Evolutionary conservation across 371 early-diverging fungal species (phyloP).

Genomic region (Mortierella sp.): DNA sequence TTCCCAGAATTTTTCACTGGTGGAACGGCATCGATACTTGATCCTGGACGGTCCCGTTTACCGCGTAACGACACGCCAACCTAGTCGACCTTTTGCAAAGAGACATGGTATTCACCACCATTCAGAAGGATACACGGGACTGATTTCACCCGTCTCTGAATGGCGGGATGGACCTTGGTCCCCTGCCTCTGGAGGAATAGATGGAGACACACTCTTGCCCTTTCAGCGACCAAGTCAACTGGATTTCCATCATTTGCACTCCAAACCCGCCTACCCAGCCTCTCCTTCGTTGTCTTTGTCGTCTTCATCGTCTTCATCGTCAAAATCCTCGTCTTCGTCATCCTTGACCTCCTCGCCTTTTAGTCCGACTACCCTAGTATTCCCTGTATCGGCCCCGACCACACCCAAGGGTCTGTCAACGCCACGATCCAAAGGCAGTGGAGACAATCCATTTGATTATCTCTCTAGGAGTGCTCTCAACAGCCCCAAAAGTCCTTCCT

Average conservation of each 20-base stretch:
- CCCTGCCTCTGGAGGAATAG: constrained; percentile 5
- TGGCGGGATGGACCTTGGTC: constrained; percentile 36
- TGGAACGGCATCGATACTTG: constrained; percentile 44
- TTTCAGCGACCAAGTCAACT: constrained; percentile 38
- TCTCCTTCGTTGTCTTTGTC: constrained; percentile 13
- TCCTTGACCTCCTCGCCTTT: constrained; percentile 18
- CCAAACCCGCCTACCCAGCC: constrained; percentile 33
- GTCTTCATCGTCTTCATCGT: constrained; percentile 16
- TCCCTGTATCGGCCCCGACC: too few species aligned
- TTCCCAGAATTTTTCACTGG: constrained; percentile 39
- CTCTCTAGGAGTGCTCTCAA: too few species aligned
- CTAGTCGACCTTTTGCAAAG: constrained; percentile 13
- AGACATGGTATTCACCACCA: constrained; percentile 7
- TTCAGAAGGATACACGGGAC: constrained; percentile 19
- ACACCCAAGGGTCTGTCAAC: constrained; percentile 1
- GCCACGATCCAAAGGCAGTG: too few species aligned
- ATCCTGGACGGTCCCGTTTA: constrained; percentile 50
- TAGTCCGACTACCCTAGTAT: neutral
- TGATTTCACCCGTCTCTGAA: constrained; percentile 9
- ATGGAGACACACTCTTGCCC: constrained; percentile 11
- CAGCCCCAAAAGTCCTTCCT: constrained; percentile 8
- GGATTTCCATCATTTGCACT: constrained; percentile 40
- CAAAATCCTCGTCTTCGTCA: constrained; percentile 18
- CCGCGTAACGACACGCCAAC: constrained; percentile 31
- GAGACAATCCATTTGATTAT: too few species aligned